Evolutionary conservation across 2,329 filamentous ascomycete species (phyloP), one percentile per base, ranked within the genome.

Genomic region (Botrytis squamosa): DNA sequence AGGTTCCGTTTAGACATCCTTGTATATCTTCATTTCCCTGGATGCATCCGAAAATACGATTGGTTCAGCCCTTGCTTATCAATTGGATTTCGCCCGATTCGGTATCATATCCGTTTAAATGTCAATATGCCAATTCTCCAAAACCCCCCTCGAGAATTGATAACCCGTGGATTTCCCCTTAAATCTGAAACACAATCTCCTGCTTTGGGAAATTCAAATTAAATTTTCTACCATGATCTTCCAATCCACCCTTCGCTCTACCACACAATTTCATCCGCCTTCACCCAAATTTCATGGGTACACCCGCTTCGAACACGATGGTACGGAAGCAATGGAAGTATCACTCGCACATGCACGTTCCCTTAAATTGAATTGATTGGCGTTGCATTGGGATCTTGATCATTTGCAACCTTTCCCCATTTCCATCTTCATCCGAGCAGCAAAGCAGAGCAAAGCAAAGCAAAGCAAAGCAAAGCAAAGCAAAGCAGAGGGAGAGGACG

Each of bases 141-240:
- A 57, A 57, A 57, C n/a, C n/a, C n/a, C 3, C 52, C 52, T 57
- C 52, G 1, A 29, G n/a, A 57, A 57, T 29, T 64, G 25, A 42
- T 29, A n/a, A 20, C n/a, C 38, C 60, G 38, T 64, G 60, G 29
- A 49, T 38, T 69, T 44, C 66, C 66, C 66, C 46, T 55, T 40
- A 42, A 69, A 22, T 69, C 0, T 57, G 66, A 69, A 57, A 69
- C 66, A 49, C 38, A n/a, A 69, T 57, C 38, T 40, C 12, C 12
- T 25, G 16, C n/a, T 40, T 22, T 57, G 2, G 33, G 33, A 57
- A 57, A n/a, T 42, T 57, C 33, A 12, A 69, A 49, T 49, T 52
- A 36, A 36, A 46, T 9, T 20, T n/a, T 9, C 29, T 16, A 66
- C 44, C 20, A 49, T 38, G 29, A 66, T 66, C 44, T 49, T 66